Evolutionary conservation across 257 asterid species (phyloP).

Genomic region (Linaria vulgaris): DNA sequence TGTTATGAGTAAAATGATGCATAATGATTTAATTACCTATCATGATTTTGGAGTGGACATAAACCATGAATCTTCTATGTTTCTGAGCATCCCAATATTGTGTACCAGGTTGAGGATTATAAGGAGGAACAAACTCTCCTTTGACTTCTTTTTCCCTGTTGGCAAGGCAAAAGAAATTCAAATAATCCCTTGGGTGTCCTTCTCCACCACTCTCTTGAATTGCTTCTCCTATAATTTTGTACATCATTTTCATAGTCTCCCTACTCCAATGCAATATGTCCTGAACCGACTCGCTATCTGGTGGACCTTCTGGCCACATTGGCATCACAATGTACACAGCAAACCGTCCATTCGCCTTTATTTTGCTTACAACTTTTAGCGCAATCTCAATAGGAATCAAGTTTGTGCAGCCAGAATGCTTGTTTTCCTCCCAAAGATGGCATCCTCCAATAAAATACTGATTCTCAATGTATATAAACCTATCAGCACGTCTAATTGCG

Average conservation of each 20-base stretch:
- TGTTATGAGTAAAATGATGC: too few relatives aligned
- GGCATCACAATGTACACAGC: slow-evolving; percentile 70
- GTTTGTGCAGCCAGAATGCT: slow-evolving; percentile 73
- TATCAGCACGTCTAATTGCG: slow-evolving; percentile 80
- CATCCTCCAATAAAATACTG: slow-evolving; percentile 93
- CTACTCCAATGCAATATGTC: slow-evolving; percentile 79
- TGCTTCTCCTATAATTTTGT: slow-evolving; percentile 60
- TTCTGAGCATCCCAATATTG: slow-evolving; percentile 71
- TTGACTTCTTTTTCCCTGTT: slow-evolving; percentile 66
- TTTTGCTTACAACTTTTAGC: slow-evolving; percentile 57
- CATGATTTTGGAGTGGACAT: slow-evolving; percentile 93
- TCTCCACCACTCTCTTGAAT: slow-evolving; percentile 50
- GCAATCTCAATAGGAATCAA: slow-evolving; percentile 86
- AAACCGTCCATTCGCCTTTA: slow-evolving; percentile 60
- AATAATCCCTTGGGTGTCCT: slow-evolving; percentile 70
- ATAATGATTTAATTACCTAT: slow-evolving; percentile 55
- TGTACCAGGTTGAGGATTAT: slow-evolving; percentile 68
- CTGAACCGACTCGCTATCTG: slow-evolving; percentile 75
- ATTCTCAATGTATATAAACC: slow-evolving; percentile 74
- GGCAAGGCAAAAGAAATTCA: slow-evolving; percentile 87
- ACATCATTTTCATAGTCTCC: slow-evolving; percentile 91
- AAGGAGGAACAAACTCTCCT: slow-evolving; percentile 85
- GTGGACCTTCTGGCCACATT: slow-evolving; percentile 96
- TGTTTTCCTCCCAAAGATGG: slow-evolving; percentile 80
- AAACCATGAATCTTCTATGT: slow-evolving; percentile 85